Percentiles rank a stretch among this genome's conserved stretches.
Conservation (phyloP, 2,329 filamentous ascomycete species). For the Botrytis squamosa region DNA sequence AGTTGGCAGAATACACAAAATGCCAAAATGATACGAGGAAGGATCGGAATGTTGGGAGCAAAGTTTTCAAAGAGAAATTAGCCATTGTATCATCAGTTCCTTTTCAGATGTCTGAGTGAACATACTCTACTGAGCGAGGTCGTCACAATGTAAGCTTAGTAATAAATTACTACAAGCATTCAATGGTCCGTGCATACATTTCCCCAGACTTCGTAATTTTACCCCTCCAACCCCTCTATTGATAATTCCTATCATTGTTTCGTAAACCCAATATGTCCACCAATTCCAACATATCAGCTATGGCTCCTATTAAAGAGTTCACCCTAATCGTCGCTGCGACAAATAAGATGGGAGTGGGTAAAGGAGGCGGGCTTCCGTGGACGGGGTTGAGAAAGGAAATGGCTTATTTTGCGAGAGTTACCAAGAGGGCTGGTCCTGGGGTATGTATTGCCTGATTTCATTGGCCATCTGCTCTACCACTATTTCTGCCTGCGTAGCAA, state of each 20-base stretch:
- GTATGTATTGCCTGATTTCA: conserved; percentile 22
- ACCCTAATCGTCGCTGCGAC: conserved; percentile 95
- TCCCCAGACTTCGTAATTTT: conserved; percentile 17
- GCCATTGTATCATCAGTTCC: not conserved
- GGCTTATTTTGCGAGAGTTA: conserved; percentile 91
- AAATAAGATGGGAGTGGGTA: conserved; percentile 84
- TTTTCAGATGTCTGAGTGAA: not conserved
- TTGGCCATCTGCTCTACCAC: too few relatives aligned
- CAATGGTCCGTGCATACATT: not conserved
- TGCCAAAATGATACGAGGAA: not conserved
- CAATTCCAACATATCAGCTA: not conserved
- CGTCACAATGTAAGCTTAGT: not conserved
- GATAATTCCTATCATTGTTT: not conserved
- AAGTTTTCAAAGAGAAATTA: not conserved
- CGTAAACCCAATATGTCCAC: conserved; percentile 3
- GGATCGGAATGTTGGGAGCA: not conserved
- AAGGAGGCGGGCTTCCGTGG: conserved; percentile 80
- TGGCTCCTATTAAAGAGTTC: conserved; percentile 50
- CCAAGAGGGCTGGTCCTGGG: conserved; percentile 55
- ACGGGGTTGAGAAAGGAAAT: conserved; percentile 86
- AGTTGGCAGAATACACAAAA: not conserved
- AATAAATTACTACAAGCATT: not conserved
- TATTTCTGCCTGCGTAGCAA: not conserved
- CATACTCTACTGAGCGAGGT: not conserved
- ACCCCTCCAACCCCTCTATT: conserved; percentile 15